phyloP scores from a whole-genome alignment of 345 rosid species.

The Hibiscus tridactylites region DNA sequence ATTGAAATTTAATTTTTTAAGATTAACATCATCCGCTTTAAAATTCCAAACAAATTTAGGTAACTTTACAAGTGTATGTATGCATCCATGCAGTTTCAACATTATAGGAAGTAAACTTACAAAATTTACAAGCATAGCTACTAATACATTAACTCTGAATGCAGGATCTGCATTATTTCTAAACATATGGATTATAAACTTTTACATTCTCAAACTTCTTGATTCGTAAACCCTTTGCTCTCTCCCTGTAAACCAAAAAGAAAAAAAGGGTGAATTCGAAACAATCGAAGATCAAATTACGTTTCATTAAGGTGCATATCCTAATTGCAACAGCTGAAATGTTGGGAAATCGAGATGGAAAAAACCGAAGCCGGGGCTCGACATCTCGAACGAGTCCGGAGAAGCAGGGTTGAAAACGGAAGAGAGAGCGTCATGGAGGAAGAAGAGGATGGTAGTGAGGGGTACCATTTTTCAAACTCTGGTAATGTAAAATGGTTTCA shows the following conservation, averaged over 20 bases:
- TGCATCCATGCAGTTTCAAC: too few species aligned
- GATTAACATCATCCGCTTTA: too few species aligned
- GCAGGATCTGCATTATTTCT: too few species aligned
- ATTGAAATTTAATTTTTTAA: too few species aligned
- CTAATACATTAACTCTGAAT: too few species aligned
- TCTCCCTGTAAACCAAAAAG: neutral
- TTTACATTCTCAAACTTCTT: neutral
- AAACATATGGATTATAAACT: too few species aligned
- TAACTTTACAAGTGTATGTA: too few species aligned
- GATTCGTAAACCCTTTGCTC: neutral
- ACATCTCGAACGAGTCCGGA: neutral
- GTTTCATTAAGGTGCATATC: neutral
- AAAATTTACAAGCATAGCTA: too few species aligned
- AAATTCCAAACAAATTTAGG: too few species aligned
- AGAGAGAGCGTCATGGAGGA: slow-evolving; percentile 8
- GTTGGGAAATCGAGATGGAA: neutral
- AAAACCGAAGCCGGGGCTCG: neutral
- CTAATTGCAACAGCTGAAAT: neutral
- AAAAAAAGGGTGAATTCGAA: neutral
- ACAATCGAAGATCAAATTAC: neutral
- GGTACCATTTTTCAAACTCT: slow-evolving; percentile 1
- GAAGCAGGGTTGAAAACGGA: neutral
- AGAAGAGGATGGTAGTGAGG: slow-evolving; percentile 7
- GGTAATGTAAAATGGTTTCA: neutral
- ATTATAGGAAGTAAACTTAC: too few species aligned